These are phyloP conservation scores for Candida cerambycidarum DNA, from an alignment of 805 yeast species.

Conservation along the genomic window DNA sequence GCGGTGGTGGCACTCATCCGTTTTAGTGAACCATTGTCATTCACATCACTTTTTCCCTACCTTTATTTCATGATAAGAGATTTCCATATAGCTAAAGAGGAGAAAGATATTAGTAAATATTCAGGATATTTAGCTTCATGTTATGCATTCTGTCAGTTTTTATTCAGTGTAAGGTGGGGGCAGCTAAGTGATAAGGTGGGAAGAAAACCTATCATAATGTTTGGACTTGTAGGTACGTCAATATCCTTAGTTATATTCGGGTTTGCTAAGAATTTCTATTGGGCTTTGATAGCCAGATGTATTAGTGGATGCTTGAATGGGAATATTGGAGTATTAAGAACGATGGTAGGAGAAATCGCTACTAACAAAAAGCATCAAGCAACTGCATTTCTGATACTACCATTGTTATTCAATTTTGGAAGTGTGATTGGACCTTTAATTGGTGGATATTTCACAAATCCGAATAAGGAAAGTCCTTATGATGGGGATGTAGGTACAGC, in stretches of 20 bases:
- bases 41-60: constrained; percentile 62
- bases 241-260: constrained; percentile 50
- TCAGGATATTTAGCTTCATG: constrained; percentile 61
- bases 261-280: constrained; percentile 47
- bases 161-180: constrained; percentile 62
- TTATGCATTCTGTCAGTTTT: constrained; percentile 59
- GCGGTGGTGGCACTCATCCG: constrained; percentile 41
- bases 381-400: constrained; percentile 58
- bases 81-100: constrained; percentile 47
- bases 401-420: constrained; percentile 60
- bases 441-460: constrained; percentile 51
- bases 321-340: constrained; percentile 61
- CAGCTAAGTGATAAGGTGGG: constrained; percentile 52
- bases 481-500: constrained; percentile 16
- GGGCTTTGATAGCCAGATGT: constrained; percentile 53
- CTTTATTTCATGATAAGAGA: constrained; percentile 63
- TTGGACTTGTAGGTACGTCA: constrained; percentile 54
- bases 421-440: constrained; percentile 59
- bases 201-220: constrained; percentile 50
- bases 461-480: constrained; percentile 18
- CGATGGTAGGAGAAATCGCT: constrained; percentile 61
- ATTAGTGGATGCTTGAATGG: constrained; percentile 60
- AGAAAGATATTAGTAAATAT: constrained; percentile 54
- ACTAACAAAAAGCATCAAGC: constrained; percentile 57
- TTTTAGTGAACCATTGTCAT: constrained; percentile 61